A percentile compares a stretch with the other conserved stretches of the same genome.
Evolutionary conservation across 208 protist species (phyloP).

Genomic region (Porcisia deanei): DNA sequence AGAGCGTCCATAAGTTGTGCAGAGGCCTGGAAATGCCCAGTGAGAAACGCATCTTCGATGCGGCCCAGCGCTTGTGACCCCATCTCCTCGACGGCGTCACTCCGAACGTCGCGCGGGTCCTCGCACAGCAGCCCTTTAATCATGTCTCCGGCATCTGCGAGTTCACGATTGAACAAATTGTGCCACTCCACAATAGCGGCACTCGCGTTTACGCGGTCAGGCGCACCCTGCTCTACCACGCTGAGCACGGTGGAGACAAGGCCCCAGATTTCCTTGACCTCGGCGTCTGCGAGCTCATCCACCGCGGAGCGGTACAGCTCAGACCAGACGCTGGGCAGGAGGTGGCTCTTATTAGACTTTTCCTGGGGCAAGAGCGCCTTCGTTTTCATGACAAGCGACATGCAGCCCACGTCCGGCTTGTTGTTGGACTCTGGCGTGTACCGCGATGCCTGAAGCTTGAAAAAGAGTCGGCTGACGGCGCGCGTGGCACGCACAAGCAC

Average conservation of each 20-base stretch:
- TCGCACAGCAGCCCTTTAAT: conserved; percentile 25
- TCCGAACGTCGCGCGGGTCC: conserved; percentile 5
- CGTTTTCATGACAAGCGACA: conserved; percentile 20
- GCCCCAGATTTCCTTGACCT: conserved; percentile 24
- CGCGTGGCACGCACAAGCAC: conserved; percentile 22
- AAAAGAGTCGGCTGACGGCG: conserved; percentile 19
- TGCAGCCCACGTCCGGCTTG: neutral
- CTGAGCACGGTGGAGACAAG: conserved; percentile 31
- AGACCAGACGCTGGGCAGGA: conserved; percentile 33
- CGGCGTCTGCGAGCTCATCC: conserved; percentile 23
- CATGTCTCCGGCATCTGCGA: conserved; percentile 34
- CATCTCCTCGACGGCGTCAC: conserved; percentile 40
- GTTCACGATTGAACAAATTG: conserved; percentile 32
- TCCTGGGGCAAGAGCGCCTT: conserved; percentile 6
- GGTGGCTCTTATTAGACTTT: neutral
- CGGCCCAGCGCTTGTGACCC: conserved; percentile 47
- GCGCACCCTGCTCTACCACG: conserved; percentile 42
- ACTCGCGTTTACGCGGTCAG: conserved; percentile 46
- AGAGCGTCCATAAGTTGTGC: conserved; percentile 63
- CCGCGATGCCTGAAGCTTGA: conserved; percentile 29
- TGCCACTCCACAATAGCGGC: conserved; percentile 62
- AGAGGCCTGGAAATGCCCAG: conserved; percentile 47
- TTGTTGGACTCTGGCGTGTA: conserved; percentile 7
- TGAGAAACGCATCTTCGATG: conserved; percentile 64
- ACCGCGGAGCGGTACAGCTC: conserved; percentile 42